Evolutionary conservation across 108 stramenopile genomes (phyloP).

Genomic region (Skeletonema potamos): DNA sequence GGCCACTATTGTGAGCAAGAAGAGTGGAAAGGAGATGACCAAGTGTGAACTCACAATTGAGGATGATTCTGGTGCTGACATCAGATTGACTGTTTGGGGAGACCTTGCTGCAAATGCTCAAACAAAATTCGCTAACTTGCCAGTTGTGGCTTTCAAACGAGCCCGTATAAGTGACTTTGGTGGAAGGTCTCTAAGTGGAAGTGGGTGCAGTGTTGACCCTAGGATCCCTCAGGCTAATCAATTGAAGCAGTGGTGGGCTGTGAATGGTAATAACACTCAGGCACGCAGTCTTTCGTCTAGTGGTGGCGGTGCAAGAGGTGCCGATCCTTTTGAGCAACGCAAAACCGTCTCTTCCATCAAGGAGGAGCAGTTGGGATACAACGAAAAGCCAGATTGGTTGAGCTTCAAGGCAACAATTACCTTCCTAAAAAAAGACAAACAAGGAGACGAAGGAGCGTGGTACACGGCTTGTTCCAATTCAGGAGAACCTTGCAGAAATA

Average conservation of each 20-base stretch:
- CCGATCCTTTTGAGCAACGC: conserved; percentile 69
- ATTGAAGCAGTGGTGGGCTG: conserved; percentile 67
- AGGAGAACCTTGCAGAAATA: conserved; percentile 84
- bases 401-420: conserved; percentile 87
- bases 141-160: conserved; percentile 87
- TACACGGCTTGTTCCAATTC: conserved; percentile 93
- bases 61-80: conserved; percentile 90
- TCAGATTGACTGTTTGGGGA: conserved; percentile 91
- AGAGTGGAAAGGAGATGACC: conserved; percentile 78
- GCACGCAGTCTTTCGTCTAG: conserved; percentile 59
- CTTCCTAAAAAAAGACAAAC: conserved; percentile 92
- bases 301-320: conserved; percentile 64
- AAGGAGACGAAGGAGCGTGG: conserved; percentile 87
- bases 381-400: conserved; percentile 92
- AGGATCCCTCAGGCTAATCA: conserved; percentile 57
- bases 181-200: conserved; percentile 68
- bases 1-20: conserved; percentile 68
- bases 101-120: conserved; percentile 54
- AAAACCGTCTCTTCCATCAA: conserved; percentile 80
- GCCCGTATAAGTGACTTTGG: conserved; percentile 90
- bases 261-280: conserved; percentile 52
- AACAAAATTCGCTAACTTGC: conserved; percentile 50
- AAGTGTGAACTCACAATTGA: conserved; percentile 91
- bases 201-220: conserved; percentile 48
- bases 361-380: conserved; percentile 80